Base-by-base conservation (phyloP, 371 early-diverging fungal genomes). In the Apophysomyces ossiformis region DNA sequence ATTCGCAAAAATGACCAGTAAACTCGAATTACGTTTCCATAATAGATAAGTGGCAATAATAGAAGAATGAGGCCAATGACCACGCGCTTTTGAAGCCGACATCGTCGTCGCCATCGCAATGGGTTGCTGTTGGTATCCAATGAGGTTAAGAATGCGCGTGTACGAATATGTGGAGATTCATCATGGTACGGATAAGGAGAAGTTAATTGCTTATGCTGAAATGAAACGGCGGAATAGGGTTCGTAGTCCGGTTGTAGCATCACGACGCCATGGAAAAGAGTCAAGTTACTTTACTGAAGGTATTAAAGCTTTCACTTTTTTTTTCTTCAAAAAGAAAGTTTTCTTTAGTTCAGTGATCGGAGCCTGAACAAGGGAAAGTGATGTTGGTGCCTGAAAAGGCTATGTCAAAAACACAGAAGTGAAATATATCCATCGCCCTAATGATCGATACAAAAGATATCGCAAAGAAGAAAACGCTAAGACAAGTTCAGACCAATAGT, bases 181-280 rank as follows among this genome's bases (percentile, higher is more conserved):
- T 50, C 39, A 62, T n/a, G 37, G 37, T 62, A 69, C 1, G 82
- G 82, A 58, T 77, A 73, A 2, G 82, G 82, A 0, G 82, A 82
- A 11, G 82, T 82, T 0, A 67, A 73, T 37, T 72, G 77, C 61
- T 82, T 82, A 60, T 78, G 71, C 57, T 75, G 79, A 64, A 82
- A 82, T 1, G 82, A 73, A 1, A 82, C 79, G 9, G 82, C 77
- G 6, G 82, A 79, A 56, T 79, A 82, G 0, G 82, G 82, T 66
- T 82, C 82, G 57, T 68, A 67, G 47, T 62, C 67, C 18, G 61
- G 43, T 45, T 61, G 61, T 5, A 61, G 46, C 57, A 57, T 57
- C 37, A 57, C 37, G 57, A 13, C 46, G 8, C 46, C 46, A 45
- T 45, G 46, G 46, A 26, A 26, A 26, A 1, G 32, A 26, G 32